Evolutionary conservation across 2,329 filamentous ascomycete genomes (phyloP), one percentile per base, ranked within the genome.

Genomic region (Penicillium sp.): DNA sequence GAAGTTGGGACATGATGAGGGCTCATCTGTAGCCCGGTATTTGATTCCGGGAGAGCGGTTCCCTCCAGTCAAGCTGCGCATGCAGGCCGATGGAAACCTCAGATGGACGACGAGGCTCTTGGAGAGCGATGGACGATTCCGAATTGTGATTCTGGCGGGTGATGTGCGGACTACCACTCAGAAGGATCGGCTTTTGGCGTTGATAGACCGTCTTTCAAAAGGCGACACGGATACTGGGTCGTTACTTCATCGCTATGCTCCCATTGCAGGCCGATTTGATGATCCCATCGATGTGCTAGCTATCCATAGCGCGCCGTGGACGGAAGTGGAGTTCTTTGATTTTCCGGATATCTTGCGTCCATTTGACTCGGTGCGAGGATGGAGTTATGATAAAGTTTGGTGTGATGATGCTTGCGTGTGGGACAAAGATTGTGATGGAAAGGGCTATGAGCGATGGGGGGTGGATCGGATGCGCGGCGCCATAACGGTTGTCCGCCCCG

Each of bases 201-300:
- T 89, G 41, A 82, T 83, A 50, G 65, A 73, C 1, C 71, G 67
- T 50, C 74, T 86, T 7, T 71, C 64, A 11, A 56, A 54, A 15
- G 25, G 54, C 8, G 35, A 55, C 50, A 14, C 35, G 34, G 20
- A 52, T 1, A 28, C 12, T 6, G 14, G 61, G 0, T 71, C 75
- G 0, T 75, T 85, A 43, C 68, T 87, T n/a, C 69, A 61, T 11
- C 75, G 69, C 15, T 79, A 79, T 57, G 79, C 77, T 0, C 75
- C 78, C 1, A 57, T 63, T 0, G 67, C 61, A 4, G 65, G 70
- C 2, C 72, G 75, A 11, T 75, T 83, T 15, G 76, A 82, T 63
- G 78, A 75, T 12, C 65, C 86, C 4, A 78, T 90, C 37, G 86
- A 89, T 35, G 76, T 90, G 0, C 69, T 90, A 2, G 85, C 86